These are phyloP conservation scores for Penicillium manginii DNA, from an alignment of 495 filamentous ascomycete species.

Conservation along the genomic window DNA sequence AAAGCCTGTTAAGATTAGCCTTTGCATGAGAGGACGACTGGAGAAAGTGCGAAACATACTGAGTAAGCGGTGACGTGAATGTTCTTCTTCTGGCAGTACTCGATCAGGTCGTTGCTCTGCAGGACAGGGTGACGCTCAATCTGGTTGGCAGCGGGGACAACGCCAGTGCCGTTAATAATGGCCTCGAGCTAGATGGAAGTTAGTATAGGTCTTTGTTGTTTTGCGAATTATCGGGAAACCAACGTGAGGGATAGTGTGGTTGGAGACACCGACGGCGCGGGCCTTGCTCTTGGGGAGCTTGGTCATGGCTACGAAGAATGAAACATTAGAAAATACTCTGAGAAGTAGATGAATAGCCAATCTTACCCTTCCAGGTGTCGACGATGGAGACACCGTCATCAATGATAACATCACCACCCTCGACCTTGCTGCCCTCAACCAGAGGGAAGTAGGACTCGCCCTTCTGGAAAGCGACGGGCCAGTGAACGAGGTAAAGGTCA, in stretches of 20 bases:
- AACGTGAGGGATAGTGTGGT: constrained; percentile 51
- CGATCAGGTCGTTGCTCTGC: constrained; percentile 46
- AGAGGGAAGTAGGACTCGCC: constrained; percentile 50
- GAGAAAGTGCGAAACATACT: constrained; percentile 24
- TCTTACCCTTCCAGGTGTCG: constrained; percentile 53
- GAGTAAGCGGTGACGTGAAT: constrained; percentile 57
- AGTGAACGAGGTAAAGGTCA: constrained; percentile 58
- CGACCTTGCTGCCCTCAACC: constrained; percentile 35
- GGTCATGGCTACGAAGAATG: constrained; percentile 42
- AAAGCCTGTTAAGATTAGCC: constrained; percentile 38
- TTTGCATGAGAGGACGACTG: background rate
- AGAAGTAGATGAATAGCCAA: background rate
- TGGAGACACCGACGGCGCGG: constrained; percentile 55
- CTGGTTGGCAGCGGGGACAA: constrained; percentile 54
- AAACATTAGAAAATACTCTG: constrained; percentile 1
- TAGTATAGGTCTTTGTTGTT: constrained; percentile 3
- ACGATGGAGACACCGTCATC: constrained; percentile 53
- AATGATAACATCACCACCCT: constrained; percentile 47
- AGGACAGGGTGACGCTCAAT: constrained; percentile 56
- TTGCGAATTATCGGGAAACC: constrained; percentile 8
- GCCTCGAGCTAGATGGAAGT: constrained; percentile 45
- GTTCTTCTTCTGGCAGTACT: constrained; percentile 48
- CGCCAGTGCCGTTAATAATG: constrained; percentile 52
- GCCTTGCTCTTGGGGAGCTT: constrained; percentile 56
- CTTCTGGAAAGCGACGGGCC: constrained; percentile 52